A percentile compares a stretch with the other conserved stretches of the same genome.
These are phyloP conservation scores for Zizania palustris DNA, from an alignment of 202 grass and related monocot species.

Conservation along the genomic window DNA sequence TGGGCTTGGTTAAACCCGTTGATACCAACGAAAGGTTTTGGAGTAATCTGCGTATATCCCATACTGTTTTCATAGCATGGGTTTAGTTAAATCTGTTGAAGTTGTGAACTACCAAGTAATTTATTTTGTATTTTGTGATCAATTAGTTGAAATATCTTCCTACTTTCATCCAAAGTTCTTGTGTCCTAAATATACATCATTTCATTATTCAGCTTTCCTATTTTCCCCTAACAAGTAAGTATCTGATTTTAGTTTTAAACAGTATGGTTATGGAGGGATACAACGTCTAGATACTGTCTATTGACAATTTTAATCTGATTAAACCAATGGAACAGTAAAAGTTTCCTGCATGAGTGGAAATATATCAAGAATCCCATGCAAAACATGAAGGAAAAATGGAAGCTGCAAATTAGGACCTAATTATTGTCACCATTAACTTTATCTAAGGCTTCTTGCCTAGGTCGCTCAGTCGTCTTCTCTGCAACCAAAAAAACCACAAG, in stretches of 20 bases:
- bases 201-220: background rate
- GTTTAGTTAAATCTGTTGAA: background rate
- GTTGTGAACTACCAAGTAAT: background rate
- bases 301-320: background rate
- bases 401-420: background rate
- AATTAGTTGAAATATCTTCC: background rate
- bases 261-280: background rate
- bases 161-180: background rate
- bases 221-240: background rate
- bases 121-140: background rate
- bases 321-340: conserved; percentile 46
- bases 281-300: too few relatives aligned
- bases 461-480: conserved; percentile 48
- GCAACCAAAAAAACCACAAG: conserved; percentile 34
- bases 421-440: conserved; percentile 47
- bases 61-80: background rate
- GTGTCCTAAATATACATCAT: background rate
- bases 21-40: too few relatives aligned
- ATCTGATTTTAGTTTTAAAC: background rate
- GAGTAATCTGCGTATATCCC: too few relatives aligned
- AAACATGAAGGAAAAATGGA: background rate
- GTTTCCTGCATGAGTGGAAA: background rate
- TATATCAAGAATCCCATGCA: background rate
- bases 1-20: background rate
- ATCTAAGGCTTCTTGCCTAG: conserved; percentile 47